phyloP scores from a whole-genome alignment of 2,329 filamentous ascomycete genomes.

The Ilyonectria destructans region DNA sequence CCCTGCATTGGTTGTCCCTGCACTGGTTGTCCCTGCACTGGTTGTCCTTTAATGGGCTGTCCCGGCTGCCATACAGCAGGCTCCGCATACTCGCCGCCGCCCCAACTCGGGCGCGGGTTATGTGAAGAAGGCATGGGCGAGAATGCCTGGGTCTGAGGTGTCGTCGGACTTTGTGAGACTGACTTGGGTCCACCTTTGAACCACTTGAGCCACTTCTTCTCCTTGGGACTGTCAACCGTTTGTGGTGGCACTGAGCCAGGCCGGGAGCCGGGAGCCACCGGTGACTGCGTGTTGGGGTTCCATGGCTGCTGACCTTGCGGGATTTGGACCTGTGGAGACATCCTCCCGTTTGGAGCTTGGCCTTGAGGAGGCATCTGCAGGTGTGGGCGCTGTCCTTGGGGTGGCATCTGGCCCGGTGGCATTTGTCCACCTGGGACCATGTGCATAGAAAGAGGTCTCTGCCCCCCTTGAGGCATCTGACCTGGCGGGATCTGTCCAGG shows the following conservation, averaged over 20 bases:
- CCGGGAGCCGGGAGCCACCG: slow-evolving; percentile 29
- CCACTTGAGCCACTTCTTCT: slow-evolving; percentile 50
- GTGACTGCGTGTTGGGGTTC: slow-evolving; percentile 38
- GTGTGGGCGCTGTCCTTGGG: slow-evolving; percentile 20
- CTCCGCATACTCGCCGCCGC: slow-evolving; percentile 42
- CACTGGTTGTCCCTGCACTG: neutral
- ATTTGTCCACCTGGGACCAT: slow-evolving; percentile 11
- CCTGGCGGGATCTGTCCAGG: slow-evolving; percentile 17
- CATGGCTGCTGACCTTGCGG: slow-evolving; percentile 36
- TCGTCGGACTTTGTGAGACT: slow-evolving; percentile 39
- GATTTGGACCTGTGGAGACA: slow-evolving; percentile 26
- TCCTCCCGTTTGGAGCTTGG: slow-evolving; percentile 17
- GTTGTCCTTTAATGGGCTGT: slow-evolving; percentile 27
- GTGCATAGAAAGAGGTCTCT: neutral
- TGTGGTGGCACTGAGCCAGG: slow-evolving; percentile 42
- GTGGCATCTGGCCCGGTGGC: slow-evolving; percentile 22
- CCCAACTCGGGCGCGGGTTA: slow-evolving; percentile 34
- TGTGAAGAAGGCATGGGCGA: slow-evolving; percentile 32
- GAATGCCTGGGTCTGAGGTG: slow-evolving; percentile 18
- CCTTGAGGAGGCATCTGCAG: slow-evolving; percentile 23
- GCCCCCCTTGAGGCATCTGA: slow-evolving; percentile 17
- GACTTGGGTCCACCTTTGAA: slow-evolving; percentile 46
- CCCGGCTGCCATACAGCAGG: slow-evolving; percentile 45
- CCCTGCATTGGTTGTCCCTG: neutral
- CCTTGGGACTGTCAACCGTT: slow-evolving; percentile 39